Conservation (phyloP, 371 early-diverging fungal genomes). For the Rhizopus arrhizus region DNA sequence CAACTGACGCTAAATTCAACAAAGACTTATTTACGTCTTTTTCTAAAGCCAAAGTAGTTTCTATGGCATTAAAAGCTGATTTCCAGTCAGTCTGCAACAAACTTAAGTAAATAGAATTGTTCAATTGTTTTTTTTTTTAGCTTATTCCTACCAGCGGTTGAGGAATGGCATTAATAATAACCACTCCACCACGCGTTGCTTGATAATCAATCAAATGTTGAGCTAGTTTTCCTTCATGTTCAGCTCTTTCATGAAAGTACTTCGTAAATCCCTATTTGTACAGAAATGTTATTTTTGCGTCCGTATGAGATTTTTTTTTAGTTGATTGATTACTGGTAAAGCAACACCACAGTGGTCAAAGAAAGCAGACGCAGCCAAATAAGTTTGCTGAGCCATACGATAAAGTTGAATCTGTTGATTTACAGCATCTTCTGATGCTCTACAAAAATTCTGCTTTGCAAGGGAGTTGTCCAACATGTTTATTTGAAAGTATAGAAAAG, state of each 20-base stretch:
- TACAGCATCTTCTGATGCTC: constrained; percentile 57
- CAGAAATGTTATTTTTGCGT: neutral
- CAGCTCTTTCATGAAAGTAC: constrained; percentile 62
- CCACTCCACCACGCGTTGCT: constrained; percentile 63
- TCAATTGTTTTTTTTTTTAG: neutral
- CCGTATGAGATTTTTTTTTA: neutral
- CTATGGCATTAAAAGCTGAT: constrained; percentile 44
- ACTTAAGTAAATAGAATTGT: constrained; percentile 1
- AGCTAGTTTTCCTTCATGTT: constrained; percentile 51
- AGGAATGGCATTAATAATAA: constrained; percentile 38
- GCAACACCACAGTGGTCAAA: constrained; percentile 54
- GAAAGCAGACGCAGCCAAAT: constrained; percentile 56
- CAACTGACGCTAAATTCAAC: constrained; percentile 56
- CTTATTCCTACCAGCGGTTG: constrained; percentile 37
- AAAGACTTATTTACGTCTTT: constrained; percentile 66
- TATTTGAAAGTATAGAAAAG: neutral
- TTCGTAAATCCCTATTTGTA: constrained; percentile 51
- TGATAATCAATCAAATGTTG: constrained; percentile 64
- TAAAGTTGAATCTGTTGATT: constrained; percentile 61
- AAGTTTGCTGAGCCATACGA: constrained; percentile 56
- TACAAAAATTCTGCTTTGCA: constrained; percentile 64
- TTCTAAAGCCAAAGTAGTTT: constrained; percentile 42
- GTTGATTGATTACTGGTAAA: constrained; percentile 43
- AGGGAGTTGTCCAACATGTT: constrained; percentile 28
- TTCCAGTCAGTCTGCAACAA: constrained; percentile 34